A percentile compares a stretch with the other conserved stretches of the same genome.
These are phyloP conservation scores for Fusarium anguioides DNA, from an alignment of 2,329 filamentous ascomycete genomes.

Conservation along the genomic window DNA sequence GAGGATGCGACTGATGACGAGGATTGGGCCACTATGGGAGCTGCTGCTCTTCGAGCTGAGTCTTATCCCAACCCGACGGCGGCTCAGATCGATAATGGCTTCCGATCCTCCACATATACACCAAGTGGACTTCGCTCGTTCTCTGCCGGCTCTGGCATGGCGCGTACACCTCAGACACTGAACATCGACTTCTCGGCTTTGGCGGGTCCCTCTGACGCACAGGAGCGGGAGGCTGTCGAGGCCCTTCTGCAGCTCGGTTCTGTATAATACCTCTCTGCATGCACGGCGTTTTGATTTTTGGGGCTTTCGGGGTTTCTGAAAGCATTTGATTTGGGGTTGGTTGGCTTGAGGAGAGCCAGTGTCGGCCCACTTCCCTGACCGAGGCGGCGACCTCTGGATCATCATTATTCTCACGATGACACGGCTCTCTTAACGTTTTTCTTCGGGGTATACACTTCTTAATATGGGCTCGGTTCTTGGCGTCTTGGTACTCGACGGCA, in stretches of 20 bases:
- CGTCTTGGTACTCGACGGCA: slow-evolving; percentile 40
- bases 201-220: slow-evolving; percentile 68
- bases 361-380: slow-evolving; percentile 46
- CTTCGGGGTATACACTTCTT: slow-evolving; percentile 21
- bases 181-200: slow-evolving; percentile 65
- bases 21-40: slow-evolving; percentile 92
- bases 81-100: slow-evolving; percentile 64
- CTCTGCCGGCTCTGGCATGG: slow-evolving; percentile 63
- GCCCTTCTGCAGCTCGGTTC: slow-evolving; percentile 84
- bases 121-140: slow-evolving; percentile 60
- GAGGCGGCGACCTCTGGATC: slow-evolving; percentile 50
- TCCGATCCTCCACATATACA: slow-evolving; percentile 58
- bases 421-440: slow-evolving; percentile 44
- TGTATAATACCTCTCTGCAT: slow-evolving; percentile 71
- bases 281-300: slow-evolving; percentile 60
- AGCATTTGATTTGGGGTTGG: slow-evolving; percentile 44
- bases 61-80: slow-evolving; percentile 68
- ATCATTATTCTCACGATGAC: slow-evolving; percentile 49
- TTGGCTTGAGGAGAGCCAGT: slow-evolving; percentile 47
- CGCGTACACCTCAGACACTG: slow-evolving; percentile 62
- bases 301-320: slow-evolving; percentile 38
- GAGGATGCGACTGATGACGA: slow-evolving; percentile 94
- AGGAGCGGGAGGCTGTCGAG: slow-evolving; percentile 85
- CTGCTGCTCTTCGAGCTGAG: slow-evolving; percentile 80
- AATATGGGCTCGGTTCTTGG: slow-evolving; percentile 38